These are phyloP conservation scores for Flaveria brownii DNA, from an alignment of 129 eudicot genomes.

Conservation along the genomic window DNA sequence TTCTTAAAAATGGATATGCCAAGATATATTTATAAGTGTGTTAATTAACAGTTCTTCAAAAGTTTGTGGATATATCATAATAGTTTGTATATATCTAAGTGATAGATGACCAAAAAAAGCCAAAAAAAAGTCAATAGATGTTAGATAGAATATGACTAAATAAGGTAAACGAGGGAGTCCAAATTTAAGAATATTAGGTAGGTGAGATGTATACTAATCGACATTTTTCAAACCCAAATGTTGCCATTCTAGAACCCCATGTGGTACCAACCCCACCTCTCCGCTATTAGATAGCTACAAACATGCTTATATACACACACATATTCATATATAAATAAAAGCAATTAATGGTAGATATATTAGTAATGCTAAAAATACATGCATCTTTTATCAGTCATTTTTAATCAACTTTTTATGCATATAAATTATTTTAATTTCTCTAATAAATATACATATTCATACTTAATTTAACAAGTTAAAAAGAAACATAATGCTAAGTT, in stretches of 20 bases:
- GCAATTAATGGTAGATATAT: neutral
- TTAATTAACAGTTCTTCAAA: neutral
- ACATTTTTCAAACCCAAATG: constrained; percentile 28
- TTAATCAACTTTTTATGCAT: no score
- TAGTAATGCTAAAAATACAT: neutral
- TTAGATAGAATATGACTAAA: constrained; percentile 29
- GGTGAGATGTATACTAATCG: constrained; percentile 31
- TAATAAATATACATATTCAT: neutral
- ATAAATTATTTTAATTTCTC: neutral
- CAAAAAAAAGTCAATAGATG: neutral
- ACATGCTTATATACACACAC: neutral
- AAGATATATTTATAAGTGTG: neutral
- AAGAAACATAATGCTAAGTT: neutral
- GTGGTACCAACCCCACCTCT: constrained; percentile 35
- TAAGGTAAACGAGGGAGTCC: constrained; percentile 29
- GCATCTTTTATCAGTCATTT: neutral
- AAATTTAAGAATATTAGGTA: constrained; percentile 34
- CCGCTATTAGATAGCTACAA: constrained; percentile 9
- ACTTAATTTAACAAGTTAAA: neutral
- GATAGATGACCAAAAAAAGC: constrained; percentile 3
- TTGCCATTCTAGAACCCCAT: constrained; percentile 32
- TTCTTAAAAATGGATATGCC: neutral
- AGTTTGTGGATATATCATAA: neutral
- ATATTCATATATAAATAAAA: neutral
- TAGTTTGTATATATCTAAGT: constrained; percentile 9